Conservation (phyloP, 2,329 filamentous ascomycete species). For the Fusarium burgessii region DNA sequence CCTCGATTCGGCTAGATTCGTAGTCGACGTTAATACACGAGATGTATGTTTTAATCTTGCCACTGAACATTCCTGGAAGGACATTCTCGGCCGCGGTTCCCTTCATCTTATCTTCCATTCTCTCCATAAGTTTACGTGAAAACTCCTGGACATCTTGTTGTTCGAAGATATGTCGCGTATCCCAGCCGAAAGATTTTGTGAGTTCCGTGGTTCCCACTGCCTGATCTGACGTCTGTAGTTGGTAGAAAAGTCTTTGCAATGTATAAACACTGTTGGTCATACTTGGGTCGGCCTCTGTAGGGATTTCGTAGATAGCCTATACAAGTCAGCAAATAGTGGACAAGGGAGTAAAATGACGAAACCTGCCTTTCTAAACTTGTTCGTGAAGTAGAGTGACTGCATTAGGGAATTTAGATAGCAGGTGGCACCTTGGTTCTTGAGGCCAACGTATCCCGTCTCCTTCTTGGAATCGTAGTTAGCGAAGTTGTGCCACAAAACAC, state of each 20-base stretch:
- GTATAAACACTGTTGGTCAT: slow-evolving; percentile 92
- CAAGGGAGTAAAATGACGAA: not conserved
- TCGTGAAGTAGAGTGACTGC: slow-evolving; percentile 88
- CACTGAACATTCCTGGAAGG: slow-evolving; percentile 90
- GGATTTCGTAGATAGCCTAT: slow-evolving; percentile 95
- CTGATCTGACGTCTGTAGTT: slow-evolving; percentile 84
- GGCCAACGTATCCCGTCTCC: slow-evolving; percentile 94
- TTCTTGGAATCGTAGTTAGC: slow-evolving; percentile 99
- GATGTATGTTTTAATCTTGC: slow-evolving; percentile 98
- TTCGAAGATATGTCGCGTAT: slow-evolving; percentile 97
- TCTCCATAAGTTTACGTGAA: slow-evolving; percentile 96
- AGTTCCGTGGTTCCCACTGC: slow-evolving; percentile 93
- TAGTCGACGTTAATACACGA: slow-evolving; percentile 99
- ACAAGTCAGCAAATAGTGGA: slow-evolving; percentile 24
- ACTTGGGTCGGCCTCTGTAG: slow-evolving; percentile 85
- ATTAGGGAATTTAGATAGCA: slow-evolving; percentile 89
- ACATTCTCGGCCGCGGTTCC: slow-evolving; percentile 91
- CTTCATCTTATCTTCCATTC: slow-evolving; percentile 98
- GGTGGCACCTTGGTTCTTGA: slow-evolving; percentile 96
- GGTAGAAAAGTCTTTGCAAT: slow-evolving; percentile 93
- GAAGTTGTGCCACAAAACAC: slow-evolving; percentile 92
- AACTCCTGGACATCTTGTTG: slow-evolving; percentile 99
- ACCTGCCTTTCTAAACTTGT: slow-evolving; percentile 88
- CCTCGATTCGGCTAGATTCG: slow-evolving; percentile 93
- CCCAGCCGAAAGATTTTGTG: slow-evolving; percentile 97